Evolutionary conservation across 331 rosid genomes (phyloP).

Genomic region (Dryas integrifolia): DNA sequence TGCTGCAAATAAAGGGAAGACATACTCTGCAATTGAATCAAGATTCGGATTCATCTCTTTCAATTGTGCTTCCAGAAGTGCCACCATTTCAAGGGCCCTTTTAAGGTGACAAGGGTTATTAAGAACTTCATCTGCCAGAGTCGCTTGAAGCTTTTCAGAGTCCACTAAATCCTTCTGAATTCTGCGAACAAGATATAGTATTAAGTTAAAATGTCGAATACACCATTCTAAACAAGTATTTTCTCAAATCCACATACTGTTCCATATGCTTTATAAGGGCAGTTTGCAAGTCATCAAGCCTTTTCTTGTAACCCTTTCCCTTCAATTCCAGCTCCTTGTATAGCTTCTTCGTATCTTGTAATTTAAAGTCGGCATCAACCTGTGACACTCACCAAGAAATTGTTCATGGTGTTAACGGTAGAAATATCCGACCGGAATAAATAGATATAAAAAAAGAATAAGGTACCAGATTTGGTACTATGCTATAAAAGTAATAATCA

Average conservation of each 20-base stretch:
- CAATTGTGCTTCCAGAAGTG: constrained; percentile 74
- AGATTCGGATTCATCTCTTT: constrained; percentile 98
- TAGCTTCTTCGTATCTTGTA: constrained; percentile 78
- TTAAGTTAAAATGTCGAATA: constrained; percentile 21
- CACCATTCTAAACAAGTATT: constrained; percentile 12
- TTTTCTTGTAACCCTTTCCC: constrained; percentile 72
- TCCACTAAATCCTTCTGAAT: constrained; percentile 83
- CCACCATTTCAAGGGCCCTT: constrained; percentile 71
- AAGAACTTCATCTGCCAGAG: constrained; percentile 54
- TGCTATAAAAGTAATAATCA: neutral
- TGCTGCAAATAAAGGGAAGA: constrained; percentile 4
- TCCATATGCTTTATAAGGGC: constrained; percentile 76
- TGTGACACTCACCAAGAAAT: constrained; percentile 32
- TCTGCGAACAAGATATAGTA: constrained; percentile 45
- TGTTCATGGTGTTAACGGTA: neutral
- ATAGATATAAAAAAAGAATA: neutral
- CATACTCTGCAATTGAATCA: constrained; percentile 92
- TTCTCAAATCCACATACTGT: constrained; percentile 58
- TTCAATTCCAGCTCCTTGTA: constrained; percentile 70
- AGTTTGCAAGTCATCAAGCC: constrained; percentile 68
- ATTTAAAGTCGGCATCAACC: constrained; percentile 86
- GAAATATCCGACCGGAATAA: neutral
- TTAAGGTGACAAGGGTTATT: constrained; percentile 60
- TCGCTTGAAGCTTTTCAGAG: constrained; percentile 69
- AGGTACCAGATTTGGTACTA: neutral